Percentiles rank a stretch among this genome's conserved stretches.
These are phyloP conservation scores for Elongisporangium undulatum DNA, from an alignment of 352 stramenopile species.

Conservation along the genomic window DNA sequence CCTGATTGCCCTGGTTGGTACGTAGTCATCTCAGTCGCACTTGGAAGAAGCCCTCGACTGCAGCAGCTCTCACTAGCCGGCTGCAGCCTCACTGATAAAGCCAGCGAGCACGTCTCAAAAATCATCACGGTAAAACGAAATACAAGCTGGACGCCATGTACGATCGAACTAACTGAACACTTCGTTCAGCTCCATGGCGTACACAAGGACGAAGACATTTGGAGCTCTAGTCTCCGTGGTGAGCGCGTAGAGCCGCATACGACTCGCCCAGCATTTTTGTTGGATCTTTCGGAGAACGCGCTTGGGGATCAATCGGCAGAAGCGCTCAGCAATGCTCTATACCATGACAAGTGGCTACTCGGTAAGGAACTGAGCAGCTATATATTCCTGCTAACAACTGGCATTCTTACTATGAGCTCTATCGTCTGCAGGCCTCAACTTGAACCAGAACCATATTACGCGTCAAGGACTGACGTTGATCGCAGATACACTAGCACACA, in stretches of 20 bases:
- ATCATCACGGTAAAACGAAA: slow-evolving; percentile 37
- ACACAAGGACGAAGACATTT: slow-evolving; percentile 43
- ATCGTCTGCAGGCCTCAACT: slow-evolving; percentile 27
- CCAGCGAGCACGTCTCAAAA: slow-evolving; percentile 48
- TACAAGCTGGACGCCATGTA: too few relatives aligned
- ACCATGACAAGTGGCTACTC: slow-evolving; percentile 64
- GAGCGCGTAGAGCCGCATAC: slow-evolving; percentile 5
- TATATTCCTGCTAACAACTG: not conserved
- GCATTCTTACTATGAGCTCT: not conserved
- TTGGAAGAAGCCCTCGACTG: slow-evolving; percentile 35
- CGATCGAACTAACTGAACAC: not conserved
- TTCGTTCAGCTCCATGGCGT: slow-evolving; percentile 38
- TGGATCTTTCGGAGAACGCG: slow-evolving; percentile 46
- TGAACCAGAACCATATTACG: slow-evolving; percentile 39
- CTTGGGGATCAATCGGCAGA: slow-evolving; percentile 34
- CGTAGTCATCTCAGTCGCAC: slow-evolving; percentile 26
- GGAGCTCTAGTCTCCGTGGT: slow-evolving; percentile 51
- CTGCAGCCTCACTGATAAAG: slow-evolving; percentile 45
- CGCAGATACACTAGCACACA: slow-evolving; percentile 29
- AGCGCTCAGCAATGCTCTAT: slow-evolving; percentile 43
- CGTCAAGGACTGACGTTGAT: slow-evolving; percentile 19
- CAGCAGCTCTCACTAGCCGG: slow-evolving; percentile 35
- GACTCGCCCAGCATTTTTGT: slow-evolving; percentile 16
- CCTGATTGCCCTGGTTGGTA: not conserved
- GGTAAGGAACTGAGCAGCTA: slow-evolving; percentile 12